phyloP scores from a whole-genome alignment of 139 green algal species.

The Chlamydomonas eustigma region DNA sequence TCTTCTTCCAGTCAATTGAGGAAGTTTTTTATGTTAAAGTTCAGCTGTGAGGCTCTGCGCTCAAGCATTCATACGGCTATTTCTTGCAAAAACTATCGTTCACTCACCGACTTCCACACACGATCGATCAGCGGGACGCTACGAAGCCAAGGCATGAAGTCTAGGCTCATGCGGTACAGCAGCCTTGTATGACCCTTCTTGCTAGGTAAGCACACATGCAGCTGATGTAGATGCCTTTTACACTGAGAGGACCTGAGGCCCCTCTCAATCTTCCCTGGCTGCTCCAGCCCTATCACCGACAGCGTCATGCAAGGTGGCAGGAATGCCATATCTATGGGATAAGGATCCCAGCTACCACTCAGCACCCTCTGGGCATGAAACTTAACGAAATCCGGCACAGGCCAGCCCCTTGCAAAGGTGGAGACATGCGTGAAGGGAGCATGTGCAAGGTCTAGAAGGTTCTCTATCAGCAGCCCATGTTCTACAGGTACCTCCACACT shows the following conservation, averaged over 20 bases:
- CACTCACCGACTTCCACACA: slow-evolving; percentile 71
- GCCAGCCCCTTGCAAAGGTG: slow-evolving; percentile 97
- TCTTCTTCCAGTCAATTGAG: no score
- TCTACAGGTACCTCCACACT: slow-evolving; percentile 94
- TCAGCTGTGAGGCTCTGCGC: no score
- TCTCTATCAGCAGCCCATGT: slow-evolving; percentile 97
- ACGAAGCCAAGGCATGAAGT: slow-evolving; percentile 89
- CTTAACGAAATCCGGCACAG: slow-evolving; percentile 87
- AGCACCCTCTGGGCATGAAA: slow-evolving; percentile 68
- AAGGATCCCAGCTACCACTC: slow-evolving; percentile 91
- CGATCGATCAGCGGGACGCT: slow-evolving; percentile 80
- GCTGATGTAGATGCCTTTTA: slow-evolving; percentile 90
- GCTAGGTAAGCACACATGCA: slow-evolving; percentile 95
- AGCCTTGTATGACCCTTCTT: slow-evolving; percentile 80
- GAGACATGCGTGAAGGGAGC: slow-evolving; percentile 96
- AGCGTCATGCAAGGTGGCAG: slow-evolving; percentile 87
- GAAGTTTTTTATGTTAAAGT: no score
- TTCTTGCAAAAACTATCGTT: no score
- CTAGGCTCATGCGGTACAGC: slow-evolving; percentile 96
- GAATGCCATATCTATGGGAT: slow-evolving; percentile 98
- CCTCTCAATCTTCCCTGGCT: slow-evolving; percentile 84
- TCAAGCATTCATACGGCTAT: no score
- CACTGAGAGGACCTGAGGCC: slow-evolving; percentile 69
- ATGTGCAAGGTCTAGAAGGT: slow-evolving; percentile 97
- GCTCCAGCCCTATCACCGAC: slow-evolving; percentile 82